Percentiles rank a stretch among this genome's conserved stretches.
These are phyloP conservation scores for Suhomyces anneliseae DNA, from an alignment of 1,139 yeast genomes.

Conservation along the genomic window DNA sequence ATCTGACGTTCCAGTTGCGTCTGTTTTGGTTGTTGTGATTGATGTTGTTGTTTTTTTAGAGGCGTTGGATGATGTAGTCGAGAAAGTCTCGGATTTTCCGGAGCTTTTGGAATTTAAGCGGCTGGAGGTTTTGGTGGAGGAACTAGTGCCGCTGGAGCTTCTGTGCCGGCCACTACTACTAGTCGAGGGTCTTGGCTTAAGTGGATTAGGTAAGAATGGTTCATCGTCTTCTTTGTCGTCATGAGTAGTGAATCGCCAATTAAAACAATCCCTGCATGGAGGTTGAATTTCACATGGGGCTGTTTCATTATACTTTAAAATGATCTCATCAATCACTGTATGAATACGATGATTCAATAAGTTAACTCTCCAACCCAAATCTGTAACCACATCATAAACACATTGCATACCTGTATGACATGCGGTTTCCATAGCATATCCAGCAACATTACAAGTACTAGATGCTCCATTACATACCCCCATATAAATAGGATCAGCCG, in stretches of 20 bases:
- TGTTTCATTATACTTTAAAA: conserved; percentile 70
- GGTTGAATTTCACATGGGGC: conserved; percentile 75
- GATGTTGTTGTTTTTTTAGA: no score
- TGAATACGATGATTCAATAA: conserved; percentile 87
- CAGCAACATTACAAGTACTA: conserved; percentile 85
- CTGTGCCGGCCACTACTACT: not conserved
- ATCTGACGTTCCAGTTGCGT: conserved; percentile 5
- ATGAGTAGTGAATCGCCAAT: conserved; percentile 78
- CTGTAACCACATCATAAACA: conserved; percentile 85
- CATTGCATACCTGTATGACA: conserved; percentile 93
- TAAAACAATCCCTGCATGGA: conserved; percentile 85
- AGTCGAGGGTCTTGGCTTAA: conserved; percentile 22
- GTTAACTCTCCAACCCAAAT: conserved; percentile 89
- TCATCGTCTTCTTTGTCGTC: conserved; percentile 43
- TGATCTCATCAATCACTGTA: conserved; percentile 83
- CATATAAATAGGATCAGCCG: conserved; percentile 96
- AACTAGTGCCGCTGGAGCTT: not conserved
- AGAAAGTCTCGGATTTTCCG: conserved; percentile 4
- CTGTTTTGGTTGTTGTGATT: conserved; percentile 1
- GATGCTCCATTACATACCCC: conserved; percentile 97
- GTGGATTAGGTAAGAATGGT: conserved; percentile 42
- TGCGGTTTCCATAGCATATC: conserved; percentile 95
- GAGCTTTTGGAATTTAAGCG: not conserved
- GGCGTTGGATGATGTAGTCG: no score
- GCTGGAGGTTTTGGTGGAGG: conserved; percentile 2